Conservation (phyloP, 202 grass and related monocot genomes). For the Elaeis oleifera region DNA sequence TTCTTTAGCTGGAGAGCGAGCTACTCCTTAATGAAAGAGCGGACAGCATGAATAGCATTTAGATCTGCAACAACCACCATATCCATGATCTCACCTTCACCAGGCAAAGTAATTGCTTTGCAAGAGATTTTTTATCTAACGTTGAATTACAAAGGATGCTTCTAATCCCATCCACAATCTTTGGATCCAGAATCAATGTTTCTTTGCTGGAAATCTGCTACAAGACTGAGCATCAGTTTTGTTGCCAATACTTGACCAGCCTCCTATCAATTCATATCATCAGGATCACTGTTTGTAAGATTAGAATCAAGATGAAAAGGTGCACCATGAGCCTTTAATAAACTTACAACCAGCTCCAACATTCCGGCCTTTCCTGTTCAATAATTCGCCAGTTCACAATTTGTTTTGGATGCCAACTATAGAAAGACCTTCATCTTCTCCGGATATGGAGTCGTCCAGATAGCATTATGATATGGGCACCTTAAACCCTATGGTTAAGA, state of each 20-base stretch:
- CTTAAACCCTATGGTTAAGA: too few relatives aligned
- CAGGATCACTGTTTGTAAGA: slow-evolving; percentile 63
- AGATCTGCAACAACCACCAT: slow-evolving; percentile 95
- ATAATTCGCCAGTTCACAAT: too few relatives aligned
- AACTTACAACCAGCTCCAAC: neutral
- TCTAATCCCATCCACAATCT: slow-evolving; percentile 76
- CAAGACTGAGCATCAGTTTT: slow-evolving; percentile 88
- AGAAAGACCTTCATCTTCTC: too few relatives aligned
- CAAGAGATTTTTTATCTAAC: slow-evolving; percentile 95
- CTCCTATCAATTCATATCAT: slow-evolving; percentile 99
- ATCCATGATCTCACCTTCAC: slow-evolving; percentile 97
- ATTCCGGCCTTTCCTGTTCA: too few relatives aligned
- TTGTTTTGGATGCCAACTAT: too few relatives aligned
- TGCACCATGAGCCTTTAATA: slow-evolving; percentile 82
- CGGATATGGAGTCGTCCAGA: too few relatives aligned
- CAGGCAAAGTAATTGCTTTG: slow-evolving; percentile 87
- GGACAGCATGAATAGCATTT: slow-evolving; percentile 89
- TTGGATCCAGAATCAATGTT: slow-evolving; percentile 54
- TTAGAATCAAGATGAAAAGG: slow-evolving; percentile 89
- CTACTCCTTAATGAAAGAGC: slow-evolving; percentile 75
- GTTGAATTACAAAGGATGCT: slow-evolving; percentile 58
- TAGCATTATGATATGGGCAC: too few relatives aligned
- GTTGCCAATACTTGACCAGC: slow-evolving; percentile 84
- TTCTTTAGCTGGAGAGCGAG: slow-evolving; percentile 59
- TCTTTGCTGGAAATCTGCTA: slow-evolving; percentile 79